Conservation (phyloP, 1,139 yeast genomes). For the Suhomyces bokatorum region DNA sequence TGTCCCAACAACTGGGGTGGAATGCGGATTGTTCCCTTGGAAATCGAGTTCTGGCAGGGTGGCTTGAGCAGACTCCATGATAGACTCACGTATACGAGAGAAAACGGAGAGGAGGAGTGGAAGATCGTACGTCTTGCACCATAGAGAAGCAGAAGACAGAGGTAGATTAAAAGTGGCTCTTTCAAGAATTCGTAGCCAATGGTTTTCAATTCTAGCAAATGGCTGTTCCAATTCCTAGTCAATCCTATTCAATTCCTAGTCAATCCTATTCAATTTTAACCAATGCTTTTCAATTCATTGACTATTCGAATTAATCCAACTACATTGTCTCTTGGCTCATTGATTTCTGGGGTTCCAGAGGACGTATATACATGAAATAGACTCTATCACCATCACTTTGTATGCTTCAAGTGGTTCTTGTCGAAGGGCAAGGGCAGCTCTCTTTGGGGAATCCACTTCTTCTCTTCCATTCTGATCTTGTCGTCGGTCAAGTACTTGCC, state of each 20-base stretch:
- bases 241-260: too few relatives aligned
- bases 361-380: slow-evolving; percentile 6
- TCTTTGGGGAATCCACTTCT: slow-evolving; percentile 62
- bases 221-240: too few relatives aligned
- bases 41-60: slow-evolving; percentile 98
- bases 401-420: slow-evolving; percentile 24
- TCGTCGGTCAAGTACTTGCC: slow-evolving; percentile 57
- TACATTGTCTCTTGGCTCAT: slow-evolving; percentile 6
- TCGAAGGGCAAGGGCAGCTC: slow-evolving; percentile 37
- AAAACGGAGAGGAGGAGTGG: slow-evolving; percentile 55
- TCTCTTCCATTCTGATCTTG: slow-evolving; percentile 44
- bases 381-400: slow-evolving; percentile 15
- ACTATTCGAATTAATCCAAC: background rate
- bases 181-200: too few relatives aligned
- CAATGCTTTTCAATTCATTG: too few relatives aligned
- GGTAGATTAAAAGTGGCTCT: too few relatives aligned
- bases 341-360: slow-evolving; percentile 1
- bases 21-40: slow-evolving; percentile 78
- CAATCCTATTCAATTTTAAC: too few relatives aligned
- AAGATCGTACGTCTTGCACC: slow-evolving; percentile 72
- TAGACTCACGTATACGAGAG: slow-evolving; percentile 73
- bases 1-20: slow-evolving; percentile 98
- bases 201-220: too few relatives aligned
- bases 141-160: slow-evolving; percentile 22
- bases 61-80: slow-evolving; percentile 88